phyloP scores from a whole-genome alignment of 306 rosid genomes.

The Pterocarpus macrocarpus region DNA sequence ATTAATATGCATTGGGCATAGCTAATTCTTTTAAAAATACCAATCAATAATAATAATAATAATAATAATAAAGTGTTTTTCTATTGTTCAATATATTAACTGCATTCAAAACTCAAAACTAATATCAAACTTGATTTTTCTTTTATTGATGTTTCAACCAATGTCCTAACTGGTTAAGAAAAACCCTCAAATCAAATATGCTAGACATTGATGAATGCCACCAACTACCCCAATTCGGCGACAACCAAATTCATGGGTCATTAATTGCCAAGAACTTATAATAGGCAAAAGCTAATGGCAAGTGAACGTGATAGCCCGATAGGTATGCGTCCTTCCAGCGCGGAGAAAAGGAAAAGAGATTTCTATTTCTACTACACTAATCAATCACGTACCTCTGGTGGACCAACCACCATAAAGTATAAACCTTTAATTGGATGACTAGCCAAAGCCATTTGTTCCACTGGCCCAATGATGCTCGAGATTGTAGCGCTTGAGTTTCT shows the following conservation, averaged over 20 bases:
- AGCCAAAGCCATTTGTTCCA: slow-evolving; percentile 61
- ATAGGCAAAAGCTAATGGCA: not conserved
- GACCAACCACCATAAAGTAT: slow-evolving; percentile 53
- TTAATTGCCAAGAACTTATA: not conserved
- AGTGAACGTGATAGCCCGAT: not conserved
- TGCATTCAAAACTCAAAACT: too few relatives aligned
- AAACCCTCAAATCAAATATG: not conserved
- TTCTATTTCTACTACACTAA: not conserved
- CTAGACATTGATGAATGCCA: slow-evolving; percentile 14
- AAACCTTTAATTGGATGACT: slow-evolving; percentile 58
- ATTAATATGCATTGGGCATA: too few relatives aligned
- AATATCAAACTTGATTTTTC: too few relatives aligned
- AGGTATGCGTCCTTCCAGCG: not conserved
- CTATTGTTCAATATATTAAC: too few relatives aligned
- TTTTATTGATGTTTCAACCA: not conserved
- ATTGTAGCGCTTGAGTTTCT: slow-evolving; percentile 60
- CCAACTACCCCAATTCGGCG: not conserved
- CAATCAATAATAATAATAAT: too few relatives aligned
- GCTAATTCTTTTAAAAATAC: too few relatives aligned
- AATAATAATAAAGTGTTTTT: too few relatives aligned
- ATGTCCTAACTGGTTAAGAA: too few relatives aligned
- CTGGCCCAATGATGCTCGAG: slow-evolving; percentile 62
- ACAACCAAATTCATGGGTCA: not conserved
- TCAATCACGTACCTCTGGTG: slow-evolving; percentile 59
- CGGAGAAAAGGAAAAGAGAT: not conserved